Conservation (phyloP, 2,329 filamentous ascomycete genomes). For the Endoconidiophora laricicola region DNA sequence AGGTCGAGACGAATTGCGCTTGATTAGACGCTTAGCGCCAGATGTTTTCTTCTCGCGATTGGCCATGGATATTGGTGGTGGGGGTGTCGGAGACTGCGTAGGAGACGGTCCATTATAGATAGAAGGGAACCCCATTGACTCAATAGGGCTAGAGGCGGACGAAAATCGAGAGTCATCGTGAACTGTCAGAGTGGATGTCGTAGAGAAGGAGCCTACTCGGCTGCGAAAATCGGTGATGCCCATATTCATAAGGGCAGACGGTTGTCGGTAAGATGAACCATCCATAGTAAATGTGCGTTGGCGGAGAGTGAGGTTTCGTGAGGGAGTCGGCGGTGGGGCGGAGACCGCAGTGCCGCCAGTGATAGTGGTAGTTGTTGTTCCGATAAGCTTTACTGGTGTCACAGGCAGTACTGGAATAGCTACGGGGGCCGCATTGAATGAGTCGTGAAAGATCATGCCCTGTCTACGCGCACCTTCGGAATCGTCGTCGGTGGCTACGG, state of each 20-base stretch:
- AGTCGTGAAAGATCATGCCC: constrained; percentile 44
- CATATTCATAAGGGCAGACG: constrained; percentile 23
- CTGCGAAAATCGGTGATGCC: constrained; percentile 35
- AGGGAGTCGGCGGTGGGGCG: constrained; percentile 11
- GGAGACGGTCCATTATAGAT: constrained; percentile 18
- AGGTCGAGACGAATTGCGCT: constrained; percentile 38
- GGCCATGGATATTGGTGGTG: constrained; percentile 14
- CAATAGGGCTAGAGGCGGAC: constrained; percentile 22
- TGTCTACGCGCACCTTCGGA: constrained; percentile 27
- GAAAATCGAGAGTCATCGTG: constrained; percentile 30
- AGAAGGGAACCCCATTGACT: constrained; percentile 28
- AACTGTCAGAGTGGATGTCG: constrained; percentile 33
- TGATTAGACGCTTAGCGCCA: constrained; percentile 34
- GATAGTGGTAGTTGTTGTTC: not conserved
- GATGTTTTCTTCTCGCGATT: constrained; percentile 27
- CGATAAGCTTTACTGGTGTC: not conserved
- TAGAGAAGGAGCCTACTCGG: constrained; percentile 53
- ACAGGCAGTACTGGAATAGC: constrained; percentile 16
- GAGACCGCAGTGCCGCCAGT: not conserved
- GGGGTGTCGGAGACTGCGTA: constrained; percentile 13
- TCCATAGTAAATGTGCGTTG: constrained; percentile 44
- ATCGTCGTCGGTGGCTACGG: not conserved
- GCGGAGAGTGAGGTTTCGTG: constrained; percentile 19
- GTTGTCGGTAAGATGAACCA: constrained; percentile 27
- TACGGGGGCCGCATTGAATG: constrained; percentile 34